Conservation (phyloP, 2,329 filamentous ascomycete species). For the Aspergillus quadrilineatus region DNA sequence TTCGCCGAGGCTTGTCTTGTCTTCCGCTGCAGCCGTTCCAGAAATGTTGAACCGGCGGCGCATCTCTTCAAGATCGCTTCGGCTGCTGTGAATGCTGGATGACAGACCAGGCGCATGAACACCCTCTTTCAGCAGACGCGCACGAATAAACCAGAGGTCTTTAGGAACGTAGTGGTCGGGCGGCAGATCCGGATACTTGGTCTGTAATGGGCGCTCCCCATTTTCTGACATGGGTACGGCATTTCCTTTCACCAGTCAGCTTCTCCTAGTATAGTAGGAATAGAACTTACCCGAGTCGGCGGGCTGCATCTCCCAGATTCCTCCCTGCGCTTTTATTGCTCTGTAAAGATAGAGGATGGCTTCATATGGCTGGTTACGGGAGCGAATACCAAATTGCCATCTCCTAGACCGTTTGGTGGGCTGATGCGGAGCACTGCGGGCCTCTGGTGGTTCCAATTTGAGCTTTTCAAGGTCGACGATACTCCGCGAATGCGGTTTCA, state of each 20-base stretch:
- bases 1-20: constrained; percentile 35
- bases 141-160: constrained; percentile 91
- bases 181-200: constrained; percentile 45
- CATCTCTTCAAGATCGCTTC: constrained; percentile 43
- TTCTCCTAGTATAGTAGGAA: neutral
- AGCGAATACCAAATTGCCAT: constrained; percentile 98
- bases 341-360: constrained; percentile 95
- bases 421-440: constrained; percentile 43
- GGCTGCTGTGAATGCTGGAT: constrained; percentile 40
- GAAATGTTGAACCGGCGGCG: constrained; percentile 41
- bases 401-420: constrained; percentile 67
- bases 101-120: constrained; percentile 55
- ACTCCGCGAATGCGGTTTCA: constrained; percentile 81
- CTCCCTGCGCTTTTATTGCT: constrained; percentile 81
- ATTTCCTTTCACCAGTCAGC: constrained; percentile 19
- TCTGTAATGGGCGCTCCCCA: constrained; percentile 41
- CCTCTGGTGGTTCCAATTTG: constrained; percentile 57
- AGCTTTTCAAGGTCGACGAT: constrained; percentile 65
- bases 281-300: constrained; percentile 38
- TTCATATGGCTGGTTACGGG: constrained; percentile 89
- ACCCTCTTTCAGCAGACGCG: constrained; percentile 82
- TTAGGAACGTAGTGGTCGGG: constrained; percentile 79
- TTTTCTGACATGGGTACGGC: constrained; percentile 39
- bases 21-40: constrained; percentile 32
- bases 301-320: constrained; percentile 71